Conservation (phyloP, 164 flowering plant genomes). For the Dillenia suffruticosa region DNA sequence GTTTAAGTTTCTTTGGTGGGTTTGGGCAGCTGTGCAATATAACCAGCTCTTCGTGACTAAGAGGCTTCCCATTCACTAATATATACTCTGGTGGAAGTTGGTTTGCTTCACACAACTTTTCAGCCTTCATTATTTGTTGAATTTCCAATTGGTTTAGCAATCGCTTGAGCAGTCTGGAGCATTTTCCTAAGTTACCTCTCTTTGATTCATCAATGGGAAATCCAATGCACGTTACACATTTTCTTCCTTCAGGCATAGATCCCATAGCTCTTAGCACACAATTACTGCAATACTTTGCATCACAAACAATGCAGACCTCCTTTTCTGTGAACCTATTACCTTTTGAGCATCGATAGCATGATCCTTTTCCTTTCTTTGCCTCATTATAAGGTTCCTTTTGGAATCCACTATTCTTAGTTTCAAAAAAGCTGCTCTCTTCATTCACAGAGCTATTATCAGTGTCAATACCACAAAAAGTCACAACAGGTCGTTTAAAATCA, state of each 20-base stretch:
- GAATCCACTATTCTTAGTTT: constrained; percentile 18
- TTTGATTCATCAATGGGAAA: constrained; percentile 73
- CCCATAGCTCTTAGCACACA: constrained; percentile 99
- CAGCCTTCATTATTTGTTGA: constrained; percentile 79
- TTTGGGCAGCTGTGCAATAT: constrained; percentile 63
- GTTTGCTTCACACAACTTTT: constrained; percentile 79
- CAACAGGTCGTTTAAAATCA: constrained; percentile 37
- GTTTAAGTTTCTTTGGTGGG: constrained; percentile 92
- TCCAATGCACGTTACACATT: constrained; percentile 91
- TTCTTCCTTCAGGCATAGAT: constrained; percentile 99
- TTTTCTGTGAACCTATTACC: constrained; percentile 87
- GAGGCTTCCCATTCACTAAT: constrained; percentile 75
- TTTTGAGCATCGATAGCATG: constrained; percentile 80
- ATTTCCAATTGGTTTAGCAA: constrained; percentile 74
- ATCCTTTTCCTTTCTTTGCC: constrained; percentile 60
- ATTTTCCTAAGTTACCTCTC: constrained; percentile 71
- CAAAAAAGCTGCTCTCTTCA: constrained; percentile 20
- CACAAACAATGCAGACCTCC: constrained; percentile 92
- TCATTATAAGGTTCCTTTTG: constrained; percentile 24
- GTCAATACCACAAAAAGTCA: constrained; percentile 44
- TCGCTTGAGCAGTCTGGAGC: constrained; percentile 82
- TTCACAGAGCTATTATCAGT: constrained; percentile 16
- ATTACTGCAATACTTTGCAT: constrained; percentile 83
- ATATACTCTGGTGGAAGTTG: constrained; percentile 81
- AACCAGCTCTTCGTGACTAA: constrained; percentile 72